phyloP scores from a whole-genome alignment of 1,284 basidiomycete genomes.

The Irpex sp. region DNA sequence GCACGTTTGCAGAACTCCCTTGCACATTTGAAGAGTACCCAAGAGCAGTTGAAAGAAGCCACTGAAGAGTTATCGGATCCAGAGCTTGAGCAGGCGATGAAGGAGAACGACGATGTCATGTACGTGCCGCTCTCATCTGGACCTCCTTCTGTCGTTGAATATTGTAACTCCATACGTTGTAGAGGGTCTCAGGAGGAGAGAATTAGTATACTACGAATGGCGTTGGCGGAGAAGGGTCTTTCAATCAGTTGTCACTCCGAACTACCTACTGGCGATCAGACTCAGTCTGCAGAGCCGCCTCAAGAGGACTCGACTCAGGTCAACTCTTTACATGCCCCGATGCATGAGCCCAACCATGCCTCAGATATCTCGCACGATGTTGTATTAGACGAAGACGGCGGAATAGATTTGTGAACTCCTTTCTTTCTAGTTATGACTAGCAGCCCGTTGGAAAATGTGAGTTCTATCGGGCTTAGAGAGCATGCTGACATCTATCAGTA shows the following conservation, averaged over 20 bases:
- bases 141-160: not conserved
- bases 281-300: not conserved
- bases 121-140: slow-evolving; percentile 25
- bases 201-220: slow-evolving; percentile 61
- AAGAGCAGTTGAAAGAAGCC: slow-evolving; percentile 51
- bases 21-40: slow-evolving; percentile 58
- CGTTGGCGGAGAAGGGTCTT: slow-evolving; percentile 57
- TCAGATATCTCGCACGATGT: not conserved
- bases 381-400: slow-evolving; percentile 9
- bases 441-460: too few relatives aligned
- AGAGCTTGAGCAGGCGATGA: slow-evolving; percentile 42
- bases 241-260: slow-evolving; percentile 38
- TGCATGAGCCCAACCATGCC: not conserved
- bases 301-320: not conserved
- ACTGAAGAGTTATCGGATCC: slow-evolving; percentile 36
- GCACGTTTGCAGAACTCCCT: slow-evolving; percentile 73
- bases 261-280: slow-evolving; percentile 15
- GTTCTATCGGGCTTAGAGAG: too few relatives aligned
- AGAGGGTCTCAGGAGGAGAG: slow-evolving; percentile 74
- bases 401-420: slow-evolving; percentile 13
- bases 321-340: not conserved
- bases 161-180: slow-evolving; percentile 4
- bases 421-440: not conserved
- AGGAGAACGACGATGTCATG: slow-evolving; percentile 56
- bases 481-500: too few relatives aligned